These are phyloP conservation scores for Nakazawaea sp. DNA, from an alignment of 805 yeast species.

Conservation along the genomic window DNA sequence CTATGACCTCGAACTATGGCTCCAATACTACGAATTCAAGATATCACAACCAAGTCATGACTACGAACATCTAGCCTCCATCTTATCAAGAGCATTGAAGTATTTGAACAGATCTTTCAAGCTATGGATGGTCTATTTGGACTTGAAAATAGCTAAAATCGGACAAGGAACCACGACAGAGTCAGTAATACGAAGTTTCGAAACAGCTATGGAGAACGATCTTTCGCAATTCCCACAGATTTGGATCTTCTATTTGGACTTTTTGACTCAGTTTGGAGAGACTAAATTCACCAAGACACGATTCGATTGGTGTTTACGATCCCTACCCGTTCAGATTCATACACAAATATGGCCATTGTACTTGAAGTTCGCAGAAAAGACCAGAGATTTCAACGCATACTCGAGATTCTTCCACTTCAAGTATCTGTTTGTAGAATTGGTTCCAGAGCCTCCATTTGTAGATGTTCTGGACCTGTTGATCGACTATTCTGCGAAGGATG, in stretches of 20 bases:
- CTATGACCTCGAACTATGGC: constrained; percentile 33
- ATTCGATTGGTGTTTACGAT: constrained; percentile 43
- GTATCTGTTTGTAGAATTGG: constrained; percentile 4
- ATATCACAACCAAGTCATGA: constrained; percentile 14
- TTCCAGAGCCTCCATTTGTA: constrained; percentile 3
- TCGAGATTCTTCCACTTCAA: constrained; percentile 23
- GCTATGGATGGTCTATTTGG: constrained; percentile 48
- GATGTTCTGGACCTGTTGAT: constrained; percentile 24
- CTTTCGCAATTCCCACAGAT: constrained; percentile 38
- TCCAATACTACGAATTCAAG: constrained; percentile 33
- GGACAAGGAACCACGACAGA: too few relatives aligned
- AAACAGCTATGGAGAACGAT: constrained; percentile 31
- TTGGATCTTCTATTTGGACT: constrained; percentile 46
- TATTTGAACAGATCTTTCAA: constrained; percentile 38
- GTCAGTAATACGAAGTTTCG: constrained; percentile 27
- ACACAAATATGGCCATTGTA: constrained; percentile 49
- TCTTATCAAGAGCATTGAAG: constrained; percentile 45
- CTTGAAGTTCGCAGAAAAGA: constrained; percentile 40
- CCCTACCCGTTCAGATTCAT: constrained; percentile 47
- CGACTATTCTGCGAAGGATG: constrained; percentile 18
- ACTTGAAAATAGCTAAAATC: constrained; percentile 25
- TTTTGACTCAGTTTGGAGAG: constrained; percentile 18
- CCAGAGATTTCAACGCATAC: constrained; percentile 26
- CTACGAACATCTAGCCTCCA: constrained; percentile 32
- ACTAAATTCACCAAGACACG: constrained; percentile 4